Conservation (phyloP, 1,139 yeast species). For the Blastobotrys serpentis region DNA sequence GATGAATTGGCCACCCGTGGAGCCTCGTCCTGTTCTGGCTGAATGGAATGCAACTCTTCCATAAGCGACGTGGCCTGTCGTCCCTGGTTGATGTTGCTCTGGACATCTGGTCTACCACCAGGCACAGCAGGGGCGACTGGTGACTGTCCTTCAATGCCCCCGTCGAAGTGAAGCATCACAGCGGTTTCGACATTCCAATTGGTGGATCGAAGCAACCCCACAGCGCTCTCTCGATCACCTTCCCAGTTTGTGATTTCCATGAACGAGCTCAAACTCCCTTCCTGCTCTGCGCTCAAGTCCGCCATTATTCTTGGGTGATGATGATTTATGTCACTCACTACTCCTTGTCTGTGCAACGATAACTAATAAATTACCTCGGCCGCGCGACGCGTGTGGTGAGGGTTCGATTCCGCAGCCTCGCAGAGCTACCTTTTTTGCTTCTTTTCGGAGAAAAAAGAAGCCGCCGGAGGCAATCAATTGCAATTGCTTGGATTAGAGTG, state of each 20-base stretch:
- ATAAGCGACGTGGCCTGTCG: conserved; percentile 28
- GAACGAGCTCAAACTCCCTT: conserved; percentile 19
- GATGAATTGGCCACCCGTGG: conserved; percentile 24
- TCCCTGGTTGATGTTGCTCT: not conserved
- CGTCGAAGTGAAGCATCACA: conserved; percentile 35
- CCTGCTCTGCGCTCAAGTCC: conserved; percentile 6
- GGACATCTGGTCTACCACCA: conserved; percentile 10
- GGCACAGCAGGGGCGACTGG: conserved; percentile 15
- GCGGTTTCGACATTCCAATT: conserved; percentile 38
- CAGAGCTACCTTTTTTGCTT: too few species aligned
- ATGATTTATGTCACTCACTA: not conserved
- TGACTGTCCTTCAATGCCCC: conserved; percentile 21
- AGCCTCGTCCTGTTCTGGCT: conserved; percentile 24
- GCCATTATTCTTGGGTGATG: not conserved
- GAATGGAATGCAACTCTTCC: conserved; percentile 32
- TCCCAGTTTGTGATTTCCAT: conserved; percentile 35
- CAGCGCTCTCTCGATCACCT: conserved; percentile 29
- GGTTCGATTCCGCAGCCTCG: too few species aligned
- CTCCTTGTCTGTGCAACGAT: too few species aligned
- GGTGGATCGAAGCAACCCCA: conserved; percentile 28
- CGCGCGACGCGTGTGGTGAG: too few species aligned
- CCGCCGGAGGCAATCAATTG: too few species aligned
- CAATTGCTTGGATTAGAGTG: too few species aligned
- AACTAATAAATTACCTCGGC: too few species aligned
- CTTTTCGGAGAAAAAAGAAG: too few species aligned